Base-by-base conservation (phyloP, 805 yeast genomes). In the Ogataea paradorogensis region DNA sequence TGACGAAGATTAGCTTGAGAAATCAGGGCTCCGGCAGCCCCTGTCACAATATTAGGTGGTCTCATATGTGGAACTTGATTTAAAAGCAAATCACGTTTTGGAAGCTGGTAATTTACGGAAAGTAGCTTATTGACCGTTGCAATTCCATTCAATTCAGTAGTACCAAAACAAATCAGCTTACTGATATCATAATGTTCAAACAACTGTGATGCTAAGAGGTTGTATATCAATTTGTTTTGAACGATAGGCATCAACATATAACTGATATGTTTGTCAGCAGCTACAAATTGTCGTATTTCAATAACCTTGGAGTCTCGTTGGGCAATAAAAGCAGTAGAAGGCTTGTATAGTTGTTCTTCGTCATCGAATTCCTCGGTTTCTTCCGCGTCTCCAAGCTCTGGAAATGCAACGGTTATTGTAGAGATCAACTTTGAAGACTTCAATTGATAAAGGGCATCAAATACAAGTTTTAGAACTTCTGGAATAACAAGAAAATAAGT, bases 1-100 rank as follows among this genome's bases (percentile, higher is more conserved):
- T 43, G 30, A 3, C 23, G 29, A 5, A 43, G 38, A 14, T 43
- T 51, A 4, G 59, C 41, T 16, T 56, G 62, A 1, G 77, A 59
- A 1, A 61, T 43, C 7, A 73, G 27, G 0, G 76, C 57, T 0
- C 70, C 78, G 1, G 63, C 45, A 8, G 65, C 58, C 0, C 79
- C 80, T 1, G 78, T 69, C 26, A 73, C 51, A 30, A 66, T 65
- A 48, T 70, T 72, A 0, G 81, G 81, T 1, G 81, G 80, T 32
- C 52, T 59, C 46, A 74, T 56, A 8, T 33, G 31, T 1, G 76
- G 72, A 13, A 73, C 58, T 10, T 48, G 46, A 4, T 40, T 22
- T 11, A 53, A 28, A 7, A 45, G 30, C 9, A 29, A 10, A 2
- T 18, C 14, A 14, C 22, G 14, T 3, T 29, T 28, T 10, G 23